Evolutionary conservation across 345 rosid genomes (phyloP).

Genomic region (Linum usitatissimum): DNA sequence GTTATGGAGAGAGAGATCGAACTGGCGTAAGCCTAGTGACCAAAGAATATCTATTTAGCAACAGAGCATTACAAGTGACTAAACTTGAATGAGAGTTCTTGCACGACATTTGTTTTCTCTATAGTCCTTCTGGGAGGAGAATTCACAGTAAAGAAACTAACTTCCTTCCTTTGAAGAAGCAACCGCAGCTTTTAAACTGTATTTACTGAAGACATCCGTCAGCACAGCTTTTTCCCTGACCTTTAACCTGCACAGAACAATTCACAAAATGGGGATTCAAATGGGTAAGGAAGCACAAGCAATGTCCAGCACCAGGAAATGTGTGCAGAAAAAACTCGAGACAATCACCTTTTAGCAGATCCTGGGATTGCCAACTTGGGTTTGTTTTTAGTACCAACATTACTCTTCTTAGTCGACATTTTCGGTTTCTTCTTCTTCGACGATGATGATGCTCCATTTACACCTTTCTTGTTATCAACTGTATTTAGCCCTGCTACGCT

Average conservation of each 20-base stretch:
- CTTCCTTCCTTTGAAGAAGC: slow-evolving; percentile 29
- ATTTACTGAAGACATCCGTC: slow-evolving; percentile 56
- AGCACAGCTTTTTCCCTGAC: slow-evolving; percentile 68
- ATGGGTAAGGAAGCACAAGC: neutral
- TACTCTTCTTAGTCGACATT: slow-evolving; percentile 22
- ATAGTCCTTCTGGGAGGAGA: neutral
- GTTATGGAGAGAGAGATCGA: too few relatives aligned
- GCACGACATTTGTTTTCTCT: neutral
- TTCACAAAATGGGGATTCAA: neutral
- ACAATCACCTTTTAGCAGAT: slow-evolving; percentile 50
- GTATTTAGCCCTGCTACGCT: slow-evolving; percentile 12
- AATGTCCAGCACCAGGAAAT: neutral
- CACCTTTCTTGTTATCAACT: slow-evolving; percentile 3
- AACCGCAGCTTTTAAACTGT: slow-evolving; percentile 36
- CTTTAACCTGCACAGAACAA: slow-evolving; percentile 42
- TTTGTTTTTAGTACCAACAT: slow-evolving; percentile 24
- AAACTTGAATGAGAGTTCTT: neutral
- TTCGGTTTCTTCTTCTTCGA: slow-evolving; percentile 14
- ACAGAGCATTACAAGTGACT: neutral
- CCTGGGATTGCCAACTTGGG: slow-evolving; percentile 39
- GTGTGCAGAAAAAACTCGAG: neutral
- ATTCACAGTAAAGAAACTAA: neutral
- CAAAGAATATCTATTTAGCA: neutral
- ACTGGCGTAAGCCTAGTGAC: neutral
- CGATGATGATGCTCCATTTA: slow-evolving; percentile 13